Percentiles rank a stretch among this genome's conserved stretches.
Evolutionary conservation across 805 yeast species (phyloP).

Genomic region (Candida awuae): DNA sequence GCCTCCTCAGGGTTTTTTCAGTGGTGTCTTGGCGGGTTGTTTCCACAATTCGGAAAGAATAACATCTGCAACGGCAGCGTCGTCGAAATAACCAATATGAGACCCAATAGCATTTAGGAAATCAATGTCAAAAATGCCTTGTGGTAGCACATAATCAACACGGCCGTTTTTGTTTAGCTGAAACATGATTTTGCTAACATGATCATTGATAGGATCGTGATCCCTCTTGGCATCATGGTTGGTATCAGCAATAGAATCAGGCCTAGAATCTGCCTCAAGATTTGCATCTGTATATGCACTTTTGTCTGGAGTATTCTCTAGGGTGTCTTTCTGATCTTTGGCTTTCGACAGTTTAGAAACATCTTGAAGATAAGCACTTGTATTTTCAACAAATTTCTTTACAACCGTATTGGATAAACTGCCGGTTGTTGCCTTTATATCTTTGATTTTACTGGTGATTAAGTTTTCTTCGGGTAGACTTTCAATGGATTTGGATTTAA

Average conservation of each 20-base stretch:
- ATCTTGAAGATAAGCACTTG: not conserved
- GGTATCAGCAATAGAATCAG: too few species aligned
- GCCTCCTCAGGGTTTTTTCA: too few species aligned
- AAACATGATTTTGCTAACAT: constrained; percentile 31
- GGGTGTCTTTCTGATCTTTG: not conserved
- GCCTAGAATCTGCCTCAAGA: not conserved
- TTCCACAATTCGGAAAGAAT: constrained; percentile 48
- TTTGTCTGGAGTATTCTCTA: not conserved
- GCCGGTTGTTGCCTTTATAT: constrained; percentile 13
- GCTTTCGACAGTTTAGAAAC: not conserved
- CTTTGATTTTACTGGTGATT: constrained; percentile 25
- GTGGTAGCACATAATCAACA: constrained; percentile 72
- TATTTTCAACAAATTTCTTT: constrained; percentile 11
- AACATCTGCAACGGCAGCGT: constrained; percentile 75
- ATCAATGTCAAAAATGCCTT: constrained; percentile 73
- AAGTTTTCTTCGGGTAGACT: constrained; percentile 41
- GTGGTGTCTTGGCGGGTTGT: too few species aligned
- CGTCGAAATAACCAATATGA: constrained; percentile 84
- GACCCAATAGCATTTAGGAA: constrained; percentile 75
- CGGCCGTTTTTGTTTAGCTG: constrained; percentile 64
- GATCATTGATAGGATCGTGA: too few species aligned
- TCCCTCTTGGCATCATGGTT: too few species aligned
- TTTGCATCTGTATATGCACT: not conserved
- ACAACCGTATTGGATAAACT: constrained; percentile 24
- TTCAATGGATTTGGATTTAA: constrained; percentile 52